Base-by-base conservation (phyloP, 1,284 basidiomycete genomes). In the Ceratobasidium sp. region DNA sequence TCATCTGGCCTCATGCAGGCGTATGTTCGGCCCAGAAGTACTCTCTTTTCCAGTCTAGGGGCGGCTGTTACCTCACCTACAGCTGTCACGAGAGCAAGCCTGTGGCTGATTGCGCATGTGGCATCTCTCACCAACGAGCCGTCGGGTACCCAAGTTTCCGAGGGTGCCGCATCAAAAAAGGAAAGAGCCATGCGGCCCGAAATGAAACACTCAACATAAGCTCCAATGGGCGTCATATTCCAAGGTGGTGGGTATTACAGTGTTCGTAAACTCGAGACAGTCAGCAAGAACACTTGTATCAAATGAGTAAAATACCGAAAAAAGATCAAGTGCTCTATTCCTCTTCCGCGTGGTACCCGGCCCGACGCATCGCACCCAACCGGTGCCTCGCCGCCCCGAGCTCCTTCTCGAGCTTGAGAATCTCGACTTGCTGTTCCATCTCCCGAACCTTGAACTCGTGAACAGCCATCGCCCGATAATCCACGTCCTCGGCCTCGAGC, bases 371-470 rank as follows among this genome's bases (percentile, higher is more conserved):
- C 64, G 91, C 91, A 58, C 96, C 96, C 79, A 98, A 85, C 78
- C 91, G 88, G 83, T 95, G 91, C 76, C 96, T 88, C 31, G 96
- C 94, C 47, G 93, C 95, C 64, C 93, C 94, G 45, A 99, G 87
- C 13, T 98, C 96, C 87, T 98, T 98, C 88, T 99, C 97, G 81
- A 99, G 86, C 83, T 93, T 97, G 80, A 99, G 87, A 80, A 99
- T 98, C 84, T 98, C 95, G 60, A 99, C 98, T 85, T 99, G 97
- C 83, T 98, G 96, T 86, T 99, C 97, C 96, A 99, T 99, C 88
- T 98, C 96, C 66, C 91, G 88, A 81, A 91, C 94, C 89, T 99
- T 99, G 90, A 98, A 99, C 85, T 99, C 97, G 83, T 99, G 89
- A 61, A 88, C 90, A 3, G 95, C 93, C 95, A 99, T 96, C 78